Percentiles rank a stretch among this genome's conserved stretches.
Evolutionary conservation across 805 yeast species (phyloP).

Genomic region (Lipomyces starkeyi): DNA sequence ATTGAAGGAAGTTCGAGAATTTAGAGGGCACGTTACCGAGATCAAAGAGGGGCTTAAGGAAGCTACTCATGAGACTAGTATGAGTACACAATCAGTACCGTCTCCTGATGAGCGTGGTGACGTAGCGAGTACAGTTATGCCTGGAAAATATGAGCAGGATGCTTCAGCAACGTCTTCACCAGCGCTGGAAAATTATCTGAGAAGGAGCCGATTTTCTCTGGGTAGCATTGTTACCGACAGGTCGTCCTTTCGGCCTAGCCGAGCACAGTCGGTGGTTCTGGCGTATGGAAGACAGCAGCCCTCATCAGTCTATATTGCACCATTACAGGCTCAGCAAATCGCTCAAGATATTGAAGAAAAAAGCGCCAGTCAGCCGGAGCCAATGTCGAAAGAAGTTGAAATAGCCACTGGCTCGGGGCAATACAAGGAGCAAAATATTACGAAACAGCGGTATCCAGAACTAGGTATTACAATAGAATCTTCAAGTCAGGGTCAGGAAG

Average conservation of each 20-base stretch:
- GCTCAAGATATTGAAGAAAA: constrained; percentile 11
- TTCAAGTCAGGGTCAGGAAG: constrained; percentile 11
- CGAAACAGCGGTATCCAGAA: background rate
- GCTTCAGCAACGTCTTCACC: constrained; percentile 9
- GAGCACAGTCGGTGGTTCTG: constrained; percentile 14
- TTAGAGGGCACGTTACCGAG: constrained; percentile 29
- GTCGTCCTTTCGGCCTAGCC: constrained; percentile 1
- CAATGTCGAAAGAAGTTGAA: background rate
- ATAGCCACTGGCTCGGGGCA: background rate
- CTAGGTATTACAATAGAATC: background rate
- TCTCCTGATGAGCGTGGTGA: background rate
- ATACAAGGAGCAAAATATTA: background rate
- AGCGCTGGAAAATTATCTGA: constrained; percentile 11
- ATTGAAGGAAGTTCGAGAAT: constrained; percentile 32
- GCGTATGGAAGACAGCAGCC: constrained; percentile 33
- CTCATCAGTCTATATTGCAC: constrained; percentile 30
- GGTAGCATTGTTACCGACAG: constrained; percentile 16
- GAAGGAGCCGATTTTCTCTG: constrained; percentile 18
- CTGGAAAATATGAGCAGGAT: background rate
- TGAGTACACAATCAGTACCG: background rate
- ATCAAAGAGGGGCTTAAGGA: constrained; percentile 4
- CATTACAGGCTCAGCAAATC: constrained; percentile 11
- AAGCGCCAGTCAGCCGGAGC: background rate
- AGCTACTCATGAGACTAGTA: background rate
- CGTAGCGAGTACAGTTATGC: background rate